Base-by-base conservation (phyloP, 345 rosid genomes). In the Psidium friedrichsthalianum region DNA sequence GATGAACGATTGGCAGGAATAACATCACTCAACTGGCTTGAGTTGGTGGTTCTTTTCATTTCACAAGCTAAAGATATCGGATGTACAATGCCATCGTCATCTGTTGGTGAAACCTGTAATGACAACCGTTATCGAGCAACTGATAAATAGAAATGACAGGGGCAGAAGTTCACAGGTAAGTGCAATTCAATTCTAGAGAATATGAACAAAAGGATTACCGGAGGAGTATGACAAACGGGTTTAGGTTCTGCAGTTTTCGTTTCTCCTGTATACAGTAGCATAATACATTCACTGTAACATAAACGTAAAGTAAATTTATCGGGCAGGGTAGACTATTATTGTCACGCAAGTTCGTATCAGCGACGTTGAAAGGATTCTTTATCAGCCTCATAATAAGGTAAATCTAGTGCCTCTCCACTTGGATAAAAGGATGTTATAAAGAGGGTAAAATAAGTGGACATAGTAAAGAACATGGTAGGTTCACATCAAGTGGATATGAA, bases 1-100 rank as follows among this genome's bases (percentile, higher is more conserved):
- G 92, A 93, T 82, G 96, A 90, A 53, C 91, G 91, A 89, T 96
- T 96, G 51, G 99, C 99, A 83, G 99, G 96, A 90, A 90, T 91
- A 87, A 93, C 84, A 82, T 87, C 94, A 85, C 87, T 86, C 58
- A 94, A 69, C 86, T 86, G 91, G 88, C 87, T 87, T 47, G 87
- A 83, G 83, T n/a, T 86, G 86, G 80, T 89, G 82, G 88, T 83
- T 84, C 89, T 89, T 90, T 91, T 91, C 86, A 78, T 89, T 88
- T 88, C 91, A 87, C 83, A 86, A 36, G 80, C 87, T 86, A 92
- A 89, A 84, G 92, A 87, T 10, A 86, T 76, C 11, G 51, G 20
- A 83, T 83, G 47, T 88, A 32, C 32, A 85, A 69, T 83, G 85
- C 88, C 86, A 83, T 85, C 88, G 59, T 42, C 58, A 12, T 44